Conservation (phyloP, 345 rosid genomes). For the Salix arbutifolia region DNA sequence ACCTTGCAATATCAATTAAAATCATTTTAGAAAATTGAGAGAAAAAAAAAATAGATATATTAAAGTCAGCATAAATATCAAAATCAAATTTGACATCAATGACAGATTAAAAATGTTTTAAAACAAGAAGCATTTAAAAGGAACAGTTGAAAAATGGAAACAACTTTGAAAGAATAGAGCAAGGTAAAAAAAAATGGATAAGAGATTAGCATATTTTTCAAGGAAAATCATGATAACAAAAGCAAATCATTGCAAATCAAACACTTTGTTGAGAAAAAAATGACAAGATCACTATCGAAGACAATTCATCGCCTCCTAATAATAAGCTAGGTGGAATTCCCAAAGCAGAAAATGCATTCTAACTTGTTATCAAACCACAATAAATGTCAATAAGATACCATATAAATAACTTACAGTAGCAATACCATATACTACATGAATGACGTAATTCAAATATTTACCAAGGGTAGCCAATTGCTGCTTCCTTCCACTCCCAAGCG, state of each 20-base stretch:
- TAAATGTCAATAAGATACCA: not conserved
- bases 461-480: constrained; percentile 86
- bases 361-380: not conserved
- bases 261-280: not conserved
- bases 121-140: not conserved
- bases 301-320: not conserved
- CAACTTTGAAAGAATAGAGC: not conserved
- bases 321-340: not conserved
- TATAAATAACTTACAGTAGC: constrained; percentile 2
- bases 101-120: not conserved
- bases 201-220: not conserved
- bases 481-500: constrained; percentile 98
- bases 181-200: not conserved
- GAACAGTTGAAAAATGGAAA: not conserved
- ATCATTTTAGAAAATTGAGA: constrained; percentile 1
- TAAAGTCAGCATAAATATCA: not conserved
- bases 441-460: constrained; percentile 29
- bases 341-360: not conserved
- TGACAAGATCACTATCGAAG: not conserved
- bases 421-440: not conserved
- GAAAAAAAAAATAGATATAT: not conserved
- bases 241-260: not conserved
- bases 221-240: not conserved
- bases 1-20: constrained; percentile 46
- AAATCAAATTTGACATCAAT: not conserved